Evolutionary conservation across 257 asterid species (phyloP).

Genomic region (Mitragyna speciosa): DNA sequence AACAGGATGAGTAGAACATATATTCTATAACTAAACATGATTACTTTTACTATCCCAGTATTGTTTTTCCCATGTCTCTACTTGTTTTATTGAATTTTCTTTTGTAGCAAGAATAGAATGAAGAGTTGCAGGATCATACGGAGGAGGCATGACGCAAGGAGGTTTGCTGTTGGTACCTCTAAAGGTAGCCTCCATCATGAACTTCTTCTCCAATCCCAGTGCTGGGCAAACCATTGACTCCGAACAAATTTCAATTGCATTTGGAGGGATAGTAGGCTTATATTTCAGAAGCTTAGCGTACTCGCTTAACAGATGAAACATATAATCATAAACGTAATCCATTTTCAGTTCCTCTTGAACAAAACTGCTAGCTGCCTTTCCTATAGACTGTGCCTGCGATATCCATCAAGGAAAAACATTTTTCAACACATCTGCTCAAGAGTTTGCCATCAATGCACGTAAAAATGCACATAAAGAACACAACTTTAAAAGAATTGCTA

Average conservation of each 20-base stretch:
- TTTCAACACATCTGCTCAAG: not conserved
- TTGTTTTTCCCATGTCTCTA: constrained; percentile 8
- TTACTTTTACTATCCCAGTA: not conserved
- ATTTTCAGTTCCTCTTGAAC: constrained; percentile 54
- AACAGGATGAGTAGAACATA: not conserved
- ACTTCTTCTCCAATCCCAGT: not conserved
- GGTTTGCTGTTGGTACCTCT: not conserved
- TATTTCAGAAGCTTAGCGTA: constrained; percentile 10
- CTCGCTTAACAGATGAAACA: constrained; percentile 15
- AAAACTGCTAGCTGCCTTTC: constrained; percentile 57
- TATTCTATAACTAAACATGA: not conserved
- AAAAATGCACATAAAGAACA: not conserved
- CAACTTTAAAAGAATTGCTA: not conserved
- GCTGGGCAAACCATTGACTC: constrained; percentile 15
- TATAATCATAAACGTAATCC: constrained; percentile 67
- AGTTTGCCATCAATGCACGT: not conserved
- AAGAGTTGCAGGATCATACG: constrained; percentile 11
- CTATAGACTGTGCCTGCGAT: constrained; percentile 59
- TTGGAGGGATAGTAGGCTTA: constrained; percentile 12
- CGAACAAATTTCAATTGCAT: constrained; percentile 15
- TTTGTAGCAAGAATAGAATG: not conserved
- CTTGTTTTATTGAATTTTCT: constrained; percentile 1
- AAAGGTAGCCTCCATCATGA: constrained; percentile 10
- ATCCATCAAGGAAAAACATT: not conserved
- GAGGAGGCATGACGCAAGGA: constrained; percentile 16